phyloP scores from a whole-genome alignment of 1,139 yeast genomes.

The Lipomyces yarrowii region DNA sequence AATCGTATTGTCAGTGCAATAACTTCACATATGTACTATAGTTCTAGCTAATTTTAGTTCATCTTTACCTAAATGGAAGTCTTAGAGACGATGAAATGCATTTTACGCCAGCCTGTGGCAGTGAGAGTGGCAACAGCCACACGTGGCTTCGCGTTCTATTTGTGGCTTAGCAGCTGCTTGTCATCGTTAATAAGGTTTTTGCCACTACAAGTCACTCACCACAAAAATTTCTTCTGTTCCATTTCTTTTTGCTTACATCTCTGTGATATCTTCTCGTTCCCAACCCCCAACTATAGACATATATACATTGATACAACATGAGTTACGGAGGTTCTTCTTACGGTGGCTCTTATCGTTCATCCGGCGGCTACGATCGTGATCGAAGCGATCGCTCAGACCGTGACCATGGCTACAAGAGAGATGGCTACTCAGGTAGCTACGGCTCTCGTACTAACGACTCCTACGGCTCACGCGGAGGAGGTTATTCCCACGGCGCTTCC shows the following conservation, averaged over 20 bases:
- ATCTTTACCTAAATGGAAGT: too few species aligned
- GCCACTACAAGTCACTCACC: background rate
- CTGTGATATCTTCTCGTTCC: background rate
- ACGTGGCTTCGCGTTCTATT: background rate
- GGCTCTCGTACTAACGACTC: constrained; percentile 25
- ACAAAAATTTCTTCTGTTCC: constrained; percentile 6
- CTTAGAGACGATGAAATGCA: too few species aligned
- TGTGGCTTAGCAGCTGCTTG: background rate
- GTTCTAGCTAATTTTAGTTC: background rate
- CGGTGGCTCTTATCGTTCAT: constrained; percentile 13
- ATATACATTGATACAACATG: constrained; percentile 6
- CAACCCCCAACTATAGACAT: background rate
- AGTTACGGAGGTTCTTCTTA: constrained; percentile 23
- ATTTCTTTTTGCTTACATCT: background rate
- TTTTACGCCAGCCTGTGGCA: too few species aligned
- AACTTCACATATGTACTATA: background rate
- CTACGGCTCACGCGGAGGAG: constrained; percentile 37
- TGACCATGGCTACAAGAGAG: constrained; percentile 5
- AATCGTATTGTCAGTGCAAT: background rate
- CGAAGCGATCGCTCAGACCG: constrained; percentile 4
- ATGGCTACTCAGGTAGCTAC: constrained; percentile 4
- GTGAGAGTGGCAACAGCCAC: background rate
- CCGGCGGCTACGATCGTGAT: constrained; percentile 5
- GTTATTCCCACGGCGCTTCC: constrained; percentile 48
- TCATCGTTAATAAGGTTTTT: background rate